Conservation (phyloP, 2,329 filamentous ascomycete species). For the Aspergillus fumigatiaffinis region DNA sequence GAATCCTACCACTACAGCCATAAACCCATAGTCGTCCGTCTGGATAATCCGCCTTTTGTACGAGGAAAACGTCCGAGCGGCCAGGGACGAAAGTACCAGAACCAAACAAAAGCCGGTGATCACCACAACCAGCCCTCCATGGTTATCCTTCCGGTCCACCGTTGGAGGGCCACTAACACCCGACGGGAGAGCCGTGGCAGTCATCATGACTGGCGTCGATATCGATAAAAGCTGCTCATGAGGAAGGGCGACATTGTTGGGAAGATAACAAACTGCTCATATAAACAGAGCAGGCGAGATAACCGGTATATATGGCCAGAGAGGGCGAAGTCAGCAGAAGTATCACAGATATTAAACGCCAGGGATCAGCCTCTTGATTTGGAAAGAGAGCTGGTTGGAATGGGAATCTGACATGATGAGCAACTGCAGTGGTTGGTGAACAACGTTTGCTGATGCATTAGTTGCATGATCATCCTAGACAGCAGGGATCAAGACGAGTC, state of each 20-base stretch:
- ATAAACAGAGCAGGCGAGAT: neutral
- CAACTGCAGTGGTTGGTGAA: neutral
- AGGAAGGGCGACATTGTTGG: neutral
- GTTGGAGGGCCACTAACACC: constrained; percentile 32
- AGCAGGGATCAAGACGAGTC: neutral
- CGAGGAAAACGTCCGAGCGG: constrained; percentile 39
- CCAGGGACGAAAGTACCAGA: constrained; percentile 37
- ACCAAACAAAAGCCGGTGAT: constrained; percentile 36
- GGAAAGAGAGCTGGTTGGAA: neutral
- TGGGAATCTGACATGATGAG: neutral
- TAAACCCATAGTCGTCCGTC: constrained; percentile 34
- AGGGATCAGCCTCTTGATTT: neutral
- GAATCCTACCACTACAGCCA: constrained; percentile 26
- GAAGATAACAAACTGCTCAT: neutral
- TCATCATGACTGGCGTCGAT: constrained; percentile 1
- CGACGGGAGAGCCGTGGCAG: constrained; percentile 4
- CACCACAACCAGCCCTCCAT: constrained; percentile 41
- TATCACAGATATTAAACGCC: neutral
- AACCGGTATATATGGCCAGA: neutral
- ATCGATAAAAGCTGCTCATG: neutral
- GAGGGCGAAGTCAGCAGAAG: neutral
- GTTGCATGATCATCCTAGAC: neutral
- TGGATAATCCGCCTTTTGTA: constrained; percentile 26
- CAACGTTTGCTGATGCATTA: neutral
- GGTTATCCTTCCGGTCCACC: constrained; percentile 34